Evolutionary conservation across 2,329 filamentous ascomycete genomes (phyloP).

Genomic region (Fusarium chaquense): DNA sequence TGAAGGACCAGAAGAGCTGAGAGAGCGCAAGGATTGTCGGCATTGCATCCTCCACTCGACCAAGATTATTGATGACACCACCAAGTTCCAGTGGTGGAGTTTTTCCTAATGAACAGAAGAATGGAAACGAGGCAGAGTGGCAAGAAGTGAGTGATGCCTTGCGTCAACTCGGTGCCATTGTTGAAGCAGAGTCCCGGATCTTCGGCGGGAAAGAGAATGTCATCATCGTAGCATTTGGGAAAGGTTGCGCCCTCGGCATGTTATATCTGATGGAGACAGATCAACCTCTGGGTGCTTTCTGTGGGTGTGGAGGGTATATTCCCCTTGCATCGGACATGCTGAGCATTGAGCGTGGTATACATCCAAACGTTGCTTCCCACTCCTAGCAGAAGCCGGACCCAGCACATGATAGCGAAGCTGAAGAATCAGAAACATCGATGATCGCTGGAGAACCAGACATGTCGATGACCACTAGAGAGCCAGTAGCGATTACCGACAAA

Average conservation of each 20-base stretch:
- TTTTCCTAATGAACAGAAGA: not conserved
- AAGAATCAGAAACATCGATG: not conserved
- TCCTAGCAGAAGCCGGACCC: too few species aligned
- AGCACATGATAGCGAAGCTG: too few species aligned
- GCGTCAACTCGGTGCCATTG: not conserved
- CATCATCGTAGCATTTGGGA: slow-evolving; percentile 17
- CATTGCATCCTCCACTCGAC: not conserved
- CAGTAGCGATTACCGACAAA: too few species aligned
- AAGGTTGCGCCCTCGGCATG: slow-evolving; percentile 14
- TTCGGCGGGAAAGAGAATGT: slow-evolving; percentile 7
- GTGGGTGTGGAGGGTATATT: slow-evolving; percentile 13
- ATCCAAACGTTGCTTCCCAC: too few species aligned
- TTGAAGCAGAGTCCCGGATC: not conserved
- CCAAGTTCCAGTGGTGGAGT: not conserved
- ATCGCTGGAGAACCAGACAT: not conserved
- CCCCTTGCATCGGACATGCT: not conserved
- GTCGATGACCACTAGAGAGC: too few species aligned
- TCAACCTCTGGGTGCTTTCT: slow-evolving; percentile 11
- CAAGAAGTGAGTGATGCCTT: not conserved
- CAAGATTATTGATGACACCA: not conserved
- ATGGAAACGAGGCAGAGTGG: not conserved
- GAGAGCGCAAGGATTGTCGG: not conserved
- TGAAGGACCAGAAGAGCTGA: not conserved
- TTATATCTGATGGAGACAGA: slow-evolving; percentile 4
- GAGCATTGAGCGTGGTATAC: not conserved